Evolutionary conservation across 345 rosid species (phyloP), one percentile per base, ranked within the genome.

Genomic region (Laguncularia racemosa): DNA sequence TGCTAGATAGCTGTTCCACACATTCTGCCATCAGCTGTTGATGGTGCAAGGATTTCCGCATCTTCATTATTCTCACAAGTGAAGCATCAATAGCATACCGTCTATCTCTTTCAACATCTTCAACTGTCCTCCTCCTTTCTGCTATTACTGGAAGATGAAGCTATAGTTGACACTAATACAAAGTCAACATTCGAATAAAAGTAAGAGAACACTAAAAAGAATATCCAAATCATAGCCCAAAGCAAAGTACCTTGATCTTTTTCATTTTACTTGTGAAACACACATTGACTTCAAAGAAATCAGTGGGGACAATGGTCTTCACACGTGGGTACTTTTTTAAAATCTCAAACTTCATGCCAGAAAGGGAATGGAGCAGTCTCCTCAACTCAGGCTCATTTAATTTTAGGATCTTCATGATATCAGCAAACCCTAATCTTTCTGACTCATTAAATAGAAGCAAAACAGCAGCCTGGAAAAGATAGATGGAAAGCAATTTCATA

Each of bases 51-150:
- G 68, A 68, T 61, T 79, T 76, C 47, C 76, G 64, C 48, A 77
- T 71, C 73, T 79, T 76, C 84, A 79, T 76, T 44, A 79, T 79
- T 12, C 79, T 74, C 61, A 76, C 75, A 48, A 76, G 55, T 13
- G 84, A 72, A 14, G 84, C 73, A 17, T 73, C 81, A 26, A 76
- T 73, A 7, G 74, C 69, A 58, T 63, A 67, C 14, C 69, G 63
- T 44, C 82, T 62, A 13, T 77, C 78, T 44, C 66, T 68, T 33
- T 64, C 73, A 38, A 73, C 76, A 56, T 77, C 78, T 73, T 70
- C 76, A 20, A 65, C 56, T 16, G 67, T 70, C 59, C 62, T 71
- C 63, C 64, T 73, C 68, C 60, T 73, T 44, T 73, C 78, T 53
- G 70, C 71, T 21, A 65, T 63, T 13, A 70, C 68, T 33, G 75